Conservation (phyloP, 495 filamentous ascomycete species). For the Talaromyces trachyspermus region DNA sequence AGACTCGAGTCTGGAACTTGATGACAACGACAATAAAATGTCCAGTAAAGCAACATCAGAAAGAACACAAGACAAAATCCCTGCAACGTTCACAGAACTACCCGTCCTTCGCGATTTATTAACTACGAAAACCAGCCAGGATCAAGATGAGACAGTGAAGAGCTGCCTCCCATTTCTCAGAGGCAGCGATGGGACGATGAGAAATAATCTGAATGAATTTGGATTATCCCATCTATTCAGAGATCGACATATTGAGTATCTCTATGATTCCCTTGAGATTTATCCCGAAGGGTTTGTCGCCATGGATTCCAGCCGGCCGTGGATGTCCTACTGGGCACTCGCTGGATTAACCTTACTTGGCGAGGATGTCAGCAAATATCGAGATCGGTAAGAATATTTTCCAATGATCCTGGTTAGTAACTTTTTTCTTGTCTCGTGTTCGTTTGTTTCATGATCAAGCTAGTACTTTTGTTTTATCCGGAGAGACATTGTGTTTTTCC, state of each 20-base stretch:
- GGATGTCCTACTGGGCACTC: slow-evolving; percentile 90
- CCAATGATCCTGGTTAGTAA: not conserved
- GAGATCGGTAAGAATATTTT: slow-evolving; percentile 49
- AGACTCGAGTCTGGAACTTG: not conserved
- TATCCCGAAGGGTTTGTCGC: slow-evolving; percentile 60
- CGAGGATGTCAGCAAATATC: slow-evolving; percentile 63
- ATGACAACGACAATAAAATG: not conserved
- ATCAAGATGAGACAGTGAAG: slow-evolving; percentile 59
- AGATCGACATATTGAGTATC: slow-evolving; percentile 65
- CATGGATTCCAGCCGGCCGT: slow-evolving; percentile 79
- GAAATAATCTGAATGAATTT: slow-evolving; percentile 50
- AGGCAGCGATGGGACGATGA: slow-evolving; percentile 28
- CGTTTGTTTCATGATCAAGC: not conserved
- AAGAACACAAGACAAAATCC: slow-evolving; percentile 24
- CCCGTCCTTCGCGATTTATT: slow-evolving; percentile 62
- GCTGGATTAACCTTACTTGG: slow-evolving; percentile 65
- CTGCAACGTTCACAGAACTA: slow-evolving; percentile 54
- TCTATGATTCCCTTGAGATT: slow-evolving; percentile 55
- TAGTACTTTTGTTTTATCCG: not conserved
- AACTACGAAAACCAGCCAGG: slow-evolving; percentile 55
- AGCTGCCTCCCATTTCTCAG: slow-evolving; percentile 64
- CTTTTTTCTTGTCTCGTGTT: not conserved
- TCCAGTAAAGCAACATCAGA: slow-evolving; percentile 10
- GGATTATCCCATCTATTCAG: slow-evolving; percentile 70
- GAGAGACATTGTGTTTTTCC: slow-evolving; percentile 4